These are phyloP conservation scores for Penicillium goetzii DNA, from an alignment of 495 filamentous ascomycete genomes.

Conservation along the genomic window DNA sequence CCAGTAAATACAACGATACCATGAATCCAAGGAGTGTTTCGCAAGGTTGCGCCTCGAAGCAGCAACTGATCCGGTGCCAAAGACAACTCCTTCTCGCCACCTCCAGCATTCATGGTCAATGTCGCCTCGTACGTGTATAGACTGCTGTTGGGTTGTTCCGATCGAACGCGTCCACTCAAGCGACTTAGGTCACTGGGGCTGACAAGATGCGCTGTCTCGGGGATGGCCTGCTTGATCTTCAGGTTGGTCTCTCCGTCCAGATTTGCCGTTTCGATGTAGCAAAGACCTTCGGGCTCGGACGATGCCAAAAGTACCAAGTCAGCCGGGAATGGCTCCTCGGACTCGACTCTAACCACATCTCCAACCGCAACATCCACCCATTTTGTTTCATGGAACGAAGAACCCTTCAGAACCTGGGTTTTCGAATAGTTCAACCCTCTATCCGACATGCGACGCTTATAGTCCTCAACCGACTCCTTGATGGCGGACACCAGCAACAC, in stretches of 20 bases:
- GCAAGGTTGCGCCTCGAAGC: slow-evolving; percentile 88
- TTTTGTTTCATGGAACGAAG: slow-evolving; percentile 79
- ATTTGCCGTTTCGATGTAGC: slow-evolving; percentile 99
- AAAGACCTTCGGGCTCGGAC: slow-evolving; percentile 96
- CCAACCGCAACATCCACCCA: slow-evolving; percentile 95
- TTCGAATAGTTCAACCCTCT: slow-evolving; percentile 86
- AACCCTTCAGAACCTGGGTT: slow-evolving; percentile 80
- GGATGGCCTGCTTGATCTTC: slow-evolving; percentile 98
- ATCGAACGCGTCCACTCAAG: slow-evolving; percentile 82
- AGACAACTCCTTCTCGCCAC: slow-evolving; percentile 92
- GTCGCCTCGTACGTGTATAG: slow-evolving; percentile 98
- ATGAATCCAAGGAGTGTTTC: slow-evolving; percentile 98
- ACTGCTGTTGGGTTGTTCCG: slow-evolving; percentile 98
- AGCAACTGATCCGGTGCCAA: slow-evolving; percentile 83
- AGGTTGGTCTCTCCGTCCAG: slow-evolving; percentile 98
- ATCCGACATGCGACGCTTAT: slow-evolving; percentile 85
- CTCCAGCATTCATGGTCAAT: slow-evolving; percentile 87
- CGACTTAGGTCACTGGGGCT: slow-evolving; percentile 85
- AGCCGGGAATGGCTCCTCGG: slow-evolving; percentile 94
- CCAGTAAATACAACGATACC: slow-evolving; percentile 97
- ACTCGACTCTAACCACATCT: slow-evolving; percentile 93
- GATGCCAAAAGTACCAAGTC: slow-evolving; percentile 91
- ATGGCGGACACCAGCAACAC: slow-evolving; percentile 92
- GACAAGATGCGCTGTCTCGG: slow-evolving; percentile 87
- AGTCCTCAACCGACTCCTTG: slow-evolving; percentile 94